phyloP scores from a whole-genome alignment of 768 basidiomycete genomes.

The Leccinum broughii region DNA sequence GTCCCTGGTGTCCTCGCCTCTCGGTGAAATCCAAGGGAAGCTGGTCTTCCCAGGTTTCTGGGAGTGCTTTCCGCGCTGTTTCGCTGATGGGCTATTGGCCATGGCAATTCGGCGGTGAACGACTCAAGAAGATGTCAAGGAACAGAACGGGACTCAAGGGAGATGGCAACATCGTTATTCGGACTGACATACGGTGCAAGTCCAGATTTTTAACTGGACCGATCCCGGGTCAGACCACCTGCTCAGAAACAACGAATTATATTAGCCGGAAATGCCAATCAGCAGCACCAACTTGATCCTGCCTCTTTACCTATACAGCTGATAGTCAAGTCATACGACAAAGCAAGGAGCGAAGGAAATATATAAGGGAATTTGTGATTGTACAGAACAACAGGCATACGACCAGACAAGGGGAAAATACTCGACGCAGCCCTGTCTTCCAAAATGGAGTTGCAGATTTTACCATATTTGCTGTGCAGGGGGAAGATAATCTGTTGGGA shows the following conservation, averaged over 20 bases:
- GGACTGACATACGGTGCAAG: constrained; percentile 4
- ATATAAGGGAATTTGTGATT: constrained; percentile 21
- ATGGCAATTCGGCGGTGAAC: constrained; percentile 5
- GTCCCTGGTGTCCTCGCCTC: background rate
- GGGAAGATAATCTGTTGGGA: constrained; percentile 74
- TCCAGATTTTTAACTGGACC: constrained; percentile 20
- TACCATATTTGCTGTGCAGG: constrained; percentile 77
- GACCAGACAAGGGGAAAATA: constrained; percentile 18
- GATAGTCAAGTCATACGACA: constrained; percentile 12
- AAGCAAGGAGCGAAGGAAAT: constrained; percentile 13
- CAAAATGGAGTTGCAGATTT: constrained; percentile 15
- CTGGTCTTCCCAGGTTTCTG: background rate
- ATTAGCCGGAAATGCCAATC: background rate
- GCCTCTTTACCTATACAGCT: background rate
- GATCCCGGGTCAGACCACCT: constrained; percentile 5
- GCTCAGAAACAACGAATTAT: background rate
- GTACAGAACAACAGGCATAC: constrained; percentile 28
- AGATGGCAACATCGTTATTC: background rate
- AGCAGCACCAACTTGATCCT: constrained; percentile 7
- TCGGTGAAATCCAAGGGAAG: background rate
- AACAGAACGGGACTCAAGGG: background rate
- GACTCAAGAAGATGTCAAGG: background rate
- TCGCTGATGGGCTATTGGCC: constrained; percentile 10
- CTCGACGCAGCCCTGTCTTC: constrained; percentile 11
- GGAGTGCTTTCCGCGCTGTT: constrained; percentile 6